phyloP scores from a whole-genome alignment of 495 filamentous ascomycete species.

The Trichoderma parareesei region DNA sequence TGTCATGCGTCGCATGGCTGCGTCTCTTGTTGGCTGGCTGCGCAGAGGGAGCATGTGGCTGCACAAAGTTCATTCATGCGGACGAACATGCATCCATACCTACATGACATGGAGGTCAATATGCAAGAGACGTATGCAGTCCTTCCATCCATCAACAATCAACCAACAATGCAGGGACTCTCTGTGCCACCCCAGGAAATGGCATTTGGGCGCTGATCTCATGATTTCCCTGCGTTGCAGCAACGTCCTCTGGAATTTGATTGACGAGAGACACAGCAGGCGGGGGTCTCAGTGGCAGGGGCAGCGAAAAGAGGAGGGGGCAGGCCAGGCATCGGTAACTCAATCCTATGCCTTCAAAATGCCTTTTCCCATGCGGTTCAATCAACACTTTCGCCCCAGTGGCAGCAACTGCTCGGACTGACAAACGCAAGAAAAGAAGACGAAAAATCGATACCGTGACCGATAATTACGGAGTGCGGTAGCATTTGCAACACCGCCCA shows the following conservation, averaged over 20 bases:
- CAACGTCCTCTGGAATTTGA: neutral
- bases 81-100: neutral
- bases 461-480: no score
- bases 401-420: no score
- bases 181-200: slow-evolving; percentile 5
- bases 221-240: neutral
- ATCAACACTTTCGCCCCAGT: no score
- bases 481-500: neutral
- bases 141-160: neutral
- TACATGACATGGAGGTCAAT: neutral
- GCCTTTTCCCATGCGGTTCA: no score
- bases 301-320: no score
- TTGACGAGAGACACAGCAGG: neutral
- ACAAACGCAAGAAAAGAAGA: no score
- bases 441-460: no score
- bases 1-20: slow-evolving; percentile 20
- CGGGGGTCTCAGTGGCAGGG: no score
- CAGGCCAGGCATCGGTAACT: no score
- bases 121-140: neutral
- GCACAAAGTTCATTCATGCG: neutral
- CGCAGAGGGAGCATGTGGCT: neutral
- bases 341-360: no score
- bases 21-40: slow-evolving; percentile 18
- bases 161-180: neutral
- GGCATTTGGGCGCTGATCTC: neutral